Evolutionary conservation across 2,329 filamentous ascomycete genomes (phyloP), one percentile per base, ranked within the genome.

Genomic region (Talaromyces rugulosus): DNA sequence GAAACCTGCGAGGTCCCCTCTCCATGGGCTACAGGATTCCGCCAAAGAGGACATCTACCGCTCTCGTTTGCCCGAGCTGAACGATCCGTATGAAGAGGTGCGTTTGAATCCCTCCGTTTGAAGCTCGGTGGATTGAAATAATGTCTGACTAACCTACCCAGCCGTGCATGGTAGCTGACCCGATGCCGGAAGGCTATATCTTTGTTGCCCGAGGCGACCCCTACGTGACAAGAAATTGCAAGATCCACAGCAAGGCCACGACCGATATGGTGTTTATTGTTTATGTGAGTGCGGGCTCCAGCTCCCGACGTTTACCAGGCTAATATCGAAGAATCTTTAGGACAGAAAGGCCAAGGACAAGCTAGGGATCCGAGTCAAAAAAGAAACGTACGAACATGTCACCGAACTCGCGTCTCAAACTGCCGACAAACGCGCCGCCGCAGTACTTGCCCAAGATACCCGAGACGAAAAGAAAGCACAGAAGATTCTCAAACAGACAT

Each of bases 351-450:
- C 40, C 18, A 44, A 42, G 68, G 63, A 33, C 67, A 66, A 33
- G 63, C 61, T 79, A 16, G 81, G 81, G 14, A 71, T 83, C 23
- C 77, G 79, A 44, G 74, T 81, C 3, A 80, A 79, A 0, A 66
- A 64, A 16, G 66, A 68, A 6, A 74, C 82, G 27, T 66, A 80
- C 59, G 59, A 67, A 6, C 63, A 71, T 8, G 80, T 83, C 14
- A 69, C 75, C 23, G 59, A 68, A 31, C 69, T 72, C 42, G 77
- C 79, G 0, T 70, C 73, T 5, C 69, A 71, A 30, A 82, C 81
- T 1, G 70, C 77, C 1, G 56, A 72, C 7, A 68, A 73, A 1
- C 79, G 81, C 18, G 75, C 74, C 34, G 70, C 70, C 4, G 75
- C 76, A 11, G 77, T 78, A 5, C 68, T 73, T 66, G 56, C 66